A percentile compares a stretch with the other conserved stretches of the same genome.
phyloP scores from a whole-genome alignment of 2,329 filamentous ascomycete species.

The Ophiosphaerella narmari region DNA sequence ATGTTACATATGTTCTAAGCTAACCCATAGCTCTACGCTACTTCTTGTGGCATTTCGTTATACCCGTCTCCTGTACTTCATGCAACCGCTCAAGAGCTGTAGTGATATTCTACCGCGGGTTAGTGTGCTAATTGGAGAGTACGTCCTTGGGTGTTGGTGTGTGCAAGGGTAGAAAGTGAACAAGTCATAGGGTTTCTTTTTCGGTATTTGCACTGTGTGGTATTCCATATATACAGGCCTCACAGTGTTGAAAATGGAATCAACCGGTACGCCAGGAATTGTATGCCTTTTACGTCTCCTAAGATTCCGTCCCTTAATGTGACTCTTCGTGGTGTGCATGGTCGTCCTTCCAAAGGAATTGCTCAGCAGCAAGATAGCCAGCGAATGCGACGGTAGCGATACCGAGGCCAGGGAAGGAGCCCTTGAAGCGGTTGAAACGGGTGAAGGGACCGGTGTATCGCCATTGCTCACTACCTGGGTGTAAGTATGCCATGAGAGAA shows the following conservation, averaged over 20 bases:
- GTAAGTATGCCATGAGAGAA: slow-evolving; percentile 20
- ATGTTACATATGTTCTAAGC: too few relatives aligned
- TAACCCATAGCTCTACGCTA: too few relatives aligned
- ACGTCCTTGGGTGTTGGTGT: too few relatives aligned
- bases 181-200: background rate
- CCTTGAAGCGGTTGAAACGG: slow-evolving; percentile 86
- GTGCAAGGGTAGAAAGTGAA: too few relatives aligned
- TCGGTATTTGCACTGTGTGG: slow-evolving; percentile 19
- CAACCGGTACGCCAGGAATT: slow-evolving; percentile 38
- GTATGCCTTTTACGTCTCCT: slow-evolving; percentile 14
- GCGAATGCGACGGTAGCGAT: slow-evolving; percentile 91
- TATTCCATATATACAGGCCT: slow-evolving; percentile 44
- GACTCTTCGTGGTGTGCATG: slow-evolving; percentile 29
- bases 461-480: slow-evolving; percentile 79
- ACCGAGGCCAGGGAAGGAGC: slow-evolving; percentile 85
- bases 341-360: slow-evolving; percentile 77
- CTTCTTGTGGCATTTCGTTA: too few relatives aligned
- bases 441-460: slow-evolving; percentile 88
- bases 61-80: too few relatives aligned
- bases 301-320: background rate
- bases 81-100: too few relatives aligned
- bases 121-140: too few relatives aligned
- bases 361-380: slow-evolving; percentile 86
- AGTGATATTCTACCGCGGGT: too few relatives aligned
- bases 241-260: slow-evolving; percentile 29